Percentiles rank a stretch among this genome's conserved stretches.
phyloP scores from a whole-genome alignment of 2,329 filamentous ascomycete genomes.

The Neurospora crassa region DNA sequence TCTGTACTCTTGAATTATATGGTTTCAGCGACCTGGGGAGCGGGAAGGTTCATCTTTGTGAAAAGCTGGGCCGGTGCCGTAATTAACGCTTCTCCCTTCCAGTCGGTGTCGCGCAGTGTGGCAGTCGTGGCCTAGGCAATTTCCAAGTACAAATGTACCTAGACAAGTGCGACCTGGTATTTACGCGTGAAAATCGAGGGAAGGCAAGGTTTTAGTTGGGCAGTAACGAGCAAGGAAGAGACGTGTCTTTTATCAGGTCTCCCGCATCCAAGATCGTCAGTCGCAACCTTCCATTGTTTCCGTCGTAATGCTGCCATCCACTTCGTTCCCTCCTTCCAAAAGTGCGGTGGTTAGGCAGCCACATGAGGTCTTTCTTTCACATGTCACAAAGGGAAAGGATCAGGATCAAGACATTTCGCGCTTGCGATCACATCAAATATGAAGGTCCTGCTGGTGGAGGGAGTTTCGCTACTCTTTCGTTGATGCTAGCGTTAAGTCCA shows the following conservation, averaged over 20 bases:
- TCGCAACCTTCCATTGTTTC: fast-evolving
- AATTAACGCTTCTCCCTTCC: neutral
- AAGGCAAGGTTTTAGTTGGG: neutral
- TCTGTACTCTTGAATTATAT: neutral
- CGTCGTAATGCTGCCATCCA: neutral
- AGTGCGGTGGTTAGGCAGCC: neutral
- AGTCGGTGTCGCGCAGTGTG: neutral
- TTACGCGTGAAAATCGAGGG: neutral
- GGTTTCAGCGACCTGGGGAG: neutral
- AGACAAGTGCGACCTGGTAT: neutral
- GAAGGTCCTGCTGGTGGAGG: neutral
- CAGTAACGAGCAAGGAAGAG: neutral
- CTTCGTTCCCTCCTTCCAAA: neutral
- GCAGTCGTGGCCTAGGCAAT: neutral
- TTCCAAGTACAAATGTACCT: too few species aligned
- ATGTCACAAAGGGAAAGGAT: neutral
- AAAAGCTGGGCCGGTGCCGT: neutral
- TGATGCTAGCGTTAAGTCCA: too few species aligned
- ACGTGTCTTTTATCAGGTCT: too few species aligned
- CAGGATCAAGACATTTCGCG: neutral
- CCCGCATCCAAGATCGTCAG: neutral
- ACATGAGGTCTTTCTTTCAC: neutral
- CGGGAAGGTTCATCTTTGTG: neutral
- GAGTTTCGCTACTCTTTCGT: neutral
- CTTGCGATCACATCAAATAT: neutral